Conservation (phyloP, 177 flowering plant genomes). For the Vitis hybrid region DNA sequence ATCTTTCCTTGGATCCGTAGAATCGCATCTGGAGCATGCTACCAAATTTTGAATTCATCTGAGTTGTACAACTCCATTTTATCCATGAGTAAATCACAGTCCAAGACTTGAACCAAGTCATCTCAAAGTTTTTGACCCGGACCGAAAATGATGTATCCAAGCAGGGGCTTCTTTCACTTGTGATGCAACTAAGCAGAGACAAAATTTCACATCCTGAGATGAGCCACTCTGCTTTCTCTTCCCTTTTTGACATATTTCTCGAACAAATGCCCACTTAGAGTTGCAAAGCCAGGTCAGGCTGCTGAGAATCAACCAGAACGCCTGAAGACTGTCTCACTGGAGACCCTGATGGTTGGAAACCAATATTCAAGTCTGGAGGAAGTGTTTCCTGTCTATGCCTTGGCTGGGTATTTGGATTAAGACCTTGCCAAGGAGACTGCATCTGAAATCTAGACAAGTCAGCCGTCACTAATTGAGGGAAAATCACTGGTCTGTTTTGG, state of each 20-base stretch:
- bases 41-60: too few species aligned
- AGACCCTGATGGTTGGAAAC: slow-evolving; percentile 73
- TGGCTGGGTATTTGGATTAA: slow-evolving; percentile 46
- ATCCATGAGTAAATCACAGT: too few species aligned
- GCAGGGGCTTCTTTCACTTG: neutral
- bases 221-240: neutral
- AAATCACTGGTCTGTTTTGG: slow-evolving; percentile 39
- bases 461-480: slow-evolving; percentile 45
- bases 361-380: slow-evolving; percentile 91
- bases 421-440: slow-evolving; percentile 56
- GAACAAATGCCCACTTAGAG: slow-evolving; percentile 36
- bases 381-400: slow-evolving; percentile 59
- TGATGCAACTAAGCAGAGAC: neutral
- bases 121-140: too few species aligned
- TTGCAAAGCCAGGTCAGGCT: slow-evolving; percentile 93
- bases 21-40: neutral
- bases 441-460: slow-evolving; percentile 63
- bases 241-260: neutral
- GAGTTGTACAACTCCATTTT: too few species aligned
- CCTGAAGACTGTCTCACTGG: slow-evolving; percentile 68
- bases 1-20: neutral
- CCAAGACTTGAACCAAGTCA: too few species aligned
- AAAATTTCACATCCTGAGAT: neutral
- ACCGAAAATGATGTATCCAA: too few species aligned
- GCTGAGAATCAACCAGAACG: slow-evolving; percentile 68